phyloP scores from a whole-genome alignment of 2,329 filamentous ascomycete species.

The Diaporthe eres region DNA sequence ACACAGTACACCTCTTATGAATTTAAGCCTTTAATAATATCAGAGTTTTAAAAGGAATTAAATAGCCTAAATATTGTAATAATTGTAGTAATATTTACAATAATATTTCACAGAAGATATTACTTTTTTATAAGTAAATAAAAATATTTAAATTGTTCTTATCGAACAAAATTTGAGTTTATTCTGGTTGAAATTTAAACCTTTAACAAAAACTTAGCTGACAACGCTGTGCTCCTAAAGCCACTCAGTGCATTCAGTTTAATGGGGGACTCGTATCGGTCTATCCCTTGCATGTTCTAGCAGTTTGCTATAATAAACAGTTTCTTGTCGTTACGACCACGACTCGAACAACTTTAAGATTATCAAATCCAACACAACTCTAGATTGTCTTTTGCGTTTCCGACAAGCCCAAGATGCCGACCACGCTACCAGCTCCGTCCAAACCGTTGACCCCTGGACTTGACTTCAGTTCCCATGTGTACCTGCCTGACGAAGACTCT shows the following conservation, averaged over 20 bases:
- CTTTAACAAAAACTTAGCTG: neutral
- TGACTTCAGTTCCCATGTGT: constrained; percentile 24
- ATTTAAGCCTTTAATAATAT: neutral
- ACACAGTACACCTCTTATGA: no score
- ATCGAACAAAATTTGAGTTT: neutral
- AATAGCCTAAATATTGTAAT: neutral
- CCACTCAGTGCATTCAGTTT: neutral
- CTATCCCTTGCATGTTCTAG: neutral
- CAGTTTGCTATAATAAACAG: constrained; percentile 7
- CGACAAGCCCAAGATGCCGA: constrained; percentile 24
- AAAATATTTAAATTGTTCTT: neutral
- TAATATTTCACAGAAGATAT: neutral
- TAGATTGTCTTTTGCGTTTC: neutral
- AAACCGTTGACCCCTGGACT: constrained; percentile 6
- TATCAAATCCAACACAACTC: neutral
- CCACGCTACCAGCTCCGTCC: constrained; percentile 12
- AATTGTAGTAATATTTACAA: neutral
- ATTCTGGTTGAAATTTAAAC: neutral
- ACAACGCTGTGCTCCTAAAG: neutral
- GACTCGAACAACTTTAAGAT: neutral
- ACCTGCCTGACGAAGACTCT: constrained; percentile 13
- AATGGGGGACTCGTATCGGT: neutral
- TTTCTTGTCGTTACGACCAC: neutral
- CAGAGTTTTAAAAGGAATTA: neutral
- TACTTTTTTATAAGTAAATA: neutral